These are phyloP conservation scores for Cyclocybe cylindracea DNA, from an alignment of 768 basidiomycete genomes.

Conservation along the genomic window DNA sequence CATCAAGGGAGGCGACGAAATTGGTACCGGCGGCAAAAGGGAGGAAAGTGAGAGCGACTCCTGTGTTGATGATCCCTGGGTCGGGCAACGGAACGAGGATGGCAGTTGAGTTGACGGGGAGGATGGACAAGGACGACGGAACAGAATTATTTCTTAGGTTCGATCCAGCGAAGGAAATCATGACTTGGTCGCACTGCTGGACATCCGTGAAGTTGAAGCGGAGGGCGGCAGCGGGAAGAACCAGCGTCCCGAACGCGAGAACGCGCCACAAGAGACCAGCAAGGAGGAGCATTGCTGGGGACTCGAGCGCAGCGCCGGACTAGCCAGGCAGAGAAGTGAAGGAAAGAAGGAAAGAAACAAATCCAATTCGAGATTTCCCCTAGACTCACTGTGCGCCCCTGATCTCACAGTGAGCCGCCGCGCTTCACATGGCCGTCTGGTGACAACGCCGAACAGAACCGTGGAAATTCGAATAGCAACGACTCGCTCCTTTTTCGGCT, in stretches of 20 bases:
- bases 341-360: conserved; percentile 23
- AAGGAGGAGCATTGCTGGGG: conserved; percentile 36
- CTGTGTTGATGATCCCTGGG: conserved; percentile 34
- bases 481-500: conserved; percentile 10
- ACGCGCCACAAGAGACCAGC: conserved; percentile 24
- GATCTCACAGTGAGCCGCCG: too few species aligned
- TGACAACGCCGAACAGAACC: conserved; percentile 8
- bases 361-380: conserved; percentile 2
- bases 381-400: too few species aligned
- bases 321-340: conserved; percentile 31
- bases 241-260: conserved; percentile 41
- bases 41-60: conserved; percentile 49
- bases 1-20: conserved; percentile 59
- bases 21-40: conserved; percentile 49
- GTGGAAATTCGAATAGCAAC: conserved; percentile 1
- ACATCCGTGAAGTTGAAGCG: conserved; percentile 43
- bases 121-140: conserved; percentile 48
- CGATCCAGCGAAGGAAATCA: conserved; percentile 37
- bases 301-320: conserved; percentile 28
- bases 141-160: conserved; percentile 37
- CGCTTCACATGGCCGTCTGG: conserved; percentile 14
- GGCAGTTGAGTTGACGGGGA: conserved; percentile 56
- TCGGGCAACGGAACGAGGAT: conserved; percentile 47
- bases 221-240: conserved; percentile 34
- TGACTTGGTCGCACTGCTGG: conserved; percentile 54